Evolutionary conservation across 2,329 filamentous ascomycete genomes (phyloP).

Genomic region (Sclerotinia subarctica): DNA sequence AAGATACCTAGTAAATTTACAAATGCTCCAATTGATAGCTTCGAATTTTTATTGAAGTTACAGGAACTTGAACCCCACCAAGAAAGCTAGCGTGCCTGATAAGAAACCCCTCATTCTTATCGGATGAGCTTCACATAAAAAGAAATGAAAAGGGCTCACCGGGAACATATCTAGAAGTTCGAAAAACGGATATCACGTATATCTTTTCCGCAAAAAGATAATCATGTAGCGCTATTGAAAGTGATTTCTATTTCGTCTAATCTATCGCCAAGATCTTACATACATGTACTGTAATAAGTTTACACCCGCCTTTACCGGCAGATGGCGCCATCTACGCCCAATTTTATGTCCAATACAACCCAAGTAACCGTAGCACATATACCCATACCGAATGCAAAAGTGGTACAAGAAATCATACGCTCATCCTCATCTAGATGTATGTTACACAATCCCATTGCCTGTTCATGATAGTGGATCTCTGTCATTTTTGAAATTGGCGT

Average conservation of each 20-base stretch:
- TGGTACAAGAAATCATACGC: not conserved
- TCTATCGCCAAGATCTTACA: not conserved
- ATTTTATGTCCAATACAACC: not conserved
- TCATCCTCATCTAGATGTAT: not conserved
- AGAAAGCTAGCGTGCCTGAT: conserved; percentile 10
- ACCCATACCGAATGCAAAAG: not conserved
- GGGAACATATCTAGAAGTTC: not conserved
- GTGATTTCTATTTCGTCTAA: not conserved
- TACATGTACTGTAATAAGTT: not conserved
- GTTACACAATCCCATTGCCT: not conserved
- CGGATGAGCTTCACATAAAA: not conserved
- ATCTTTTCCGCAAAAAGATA: not conserved
- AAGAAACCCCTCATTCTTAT: conserved; percentile 16
- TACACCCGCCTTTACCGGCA: not conserved
- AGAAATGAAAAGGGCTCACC: not conserved
- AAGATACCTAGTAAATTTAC: not conserved
- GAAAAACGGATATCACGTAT: not conserved
- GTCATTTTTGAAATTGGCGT: not conserved
- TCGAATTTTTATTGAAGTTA: not conserved
- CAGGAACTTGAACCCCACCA: conserved; percentile 2
- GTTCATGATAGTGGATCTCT: not conserved
- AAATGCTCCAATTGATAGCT: not conserved
- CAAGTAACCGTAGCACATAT: not conserved
- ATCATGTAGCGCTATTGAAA: not conserved
- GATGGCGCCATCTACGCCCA: not conserved